Evolutionary conservation across 768 basidiomycete species (phyloP), one percentile per base, ranked within the genome.

Genomic region (Amanita phalloides): DNA sequence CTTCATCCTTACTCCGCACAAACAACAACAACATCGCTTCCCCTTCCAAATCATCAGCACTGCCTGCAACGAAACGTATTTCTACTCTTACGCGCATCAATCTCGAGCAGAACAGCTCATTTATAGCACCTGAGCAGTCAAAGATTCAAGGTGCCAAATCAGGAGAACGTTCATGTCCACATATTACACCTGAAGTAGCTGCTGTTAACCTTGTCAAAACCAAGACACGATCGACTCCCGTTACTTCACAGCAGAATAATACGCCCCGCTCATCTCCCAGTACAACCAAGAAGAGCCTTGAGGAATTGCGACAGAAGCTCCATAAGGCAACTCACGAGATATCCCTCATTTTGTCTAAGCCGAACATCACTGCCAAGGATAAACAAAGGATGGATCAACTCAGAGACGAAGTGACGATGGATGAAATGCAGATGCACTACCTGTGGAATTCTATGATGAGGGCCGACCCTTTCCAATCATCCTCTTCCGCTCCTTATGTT

Each of bases 41-140:
- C 35, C 23, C 43, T 35, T 21, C 32, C 23, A 17, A 33, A 35
- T 30, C 43, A 11, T 26, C 50, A 45, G 20, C 42, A 4, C 41
- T 45, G 9, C 23, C n/a, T 10, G 25, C 33, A 33, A 6, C 14
- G 1, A 44, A 28, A 32, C 50, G 42, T 36, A 33, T 51, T 11
- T 51, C 50, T n/a, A 44, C 28, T 10, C 39, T 50, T 30, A 50
- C 49, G 10, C 49, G 49, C 32, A 26, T 50, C 10, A 50, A 17
- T 11, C 49, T 38, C 30, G 17, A 50, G 10, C 39, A 14, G 6
- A 28, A 11, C 14, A 30, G 32, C 43, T 35, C 32, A 21, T 42
- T 33, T 13, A 26, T 17, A 9, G 39, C 10, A 33, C 13, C 41
- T 32, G 23, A 25, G 13, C 39, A 42, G 17, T 26, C 49, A 30